A percentile compares a stretch with the other conserved stretches of the same genome.
phyloP scores from a whole-genome alignment of 2,329 filamentous ascomycete species.

The Colletotrichum eremochloae region DNA sequence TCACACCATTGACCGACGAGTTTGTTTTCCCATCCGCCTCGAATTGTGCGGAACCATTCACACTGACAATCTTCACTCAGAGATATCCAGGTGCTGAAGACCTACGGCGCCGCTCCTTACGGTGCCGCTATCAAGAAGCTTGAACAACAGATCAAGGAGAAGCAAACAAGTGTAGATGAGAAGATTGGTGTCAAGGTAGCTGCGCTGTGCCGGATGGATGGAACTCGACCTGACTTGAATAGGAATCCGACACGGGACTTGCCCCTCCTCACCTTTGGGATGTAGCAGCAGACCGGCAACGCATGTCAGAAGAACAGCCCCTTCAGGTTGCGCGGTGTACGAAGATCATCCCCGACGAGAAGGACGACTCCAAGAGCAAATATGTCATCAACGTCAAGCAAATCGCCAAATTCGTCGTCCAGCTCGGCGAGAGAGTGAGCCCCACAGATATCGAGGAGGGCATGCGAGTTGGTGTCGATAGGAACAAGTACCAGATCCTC shows the following conservation, averaged over 20 bases:
- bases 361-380: constrained; percentile 97
- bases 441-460: constrained; percentile 99
- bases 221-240: constrained; percentile 36
- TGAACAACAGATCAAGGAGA: constrained; percentile 99
- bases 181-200: constrained; percentile 90
- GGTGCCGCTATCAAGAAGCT: constrained; percentile 95
- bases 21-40: constrained; percentile 64
- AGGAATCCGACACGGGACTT: constrained; percentile 98
- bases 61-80: constrained; percentile 60
- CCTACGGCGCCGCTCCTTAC: constrained; percentile 97
- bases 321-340: constrained; percentile 98
- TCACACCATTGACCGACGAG: constrained; percentile 96
- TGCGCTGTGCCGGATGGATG: background rate
- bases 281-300: constrained; percentile 95
- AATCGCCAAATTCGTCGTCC: constrained; percentile 99
- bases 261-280: constrained; percentile 99
- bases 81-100: constrained; percentile 99
- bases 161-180: constrained; percentile 97
- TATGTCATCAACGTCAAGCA: constrained; percentile 99
- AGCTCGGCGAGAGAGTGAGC: constrained; percentile 95
- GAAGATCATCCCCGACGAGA: constrained; percentile 98
- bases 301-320: constrained; percentile 98
- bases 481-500: constrained; percentile 99
- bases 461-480: constrained; percentile 97
- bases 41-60: constrained; percentile 9